Percentiles rank a stretch among this genome's conserved stretches.
Conservation (phyloP, 768 basidiomycete species). For the Lactarius vividus region DNA sequence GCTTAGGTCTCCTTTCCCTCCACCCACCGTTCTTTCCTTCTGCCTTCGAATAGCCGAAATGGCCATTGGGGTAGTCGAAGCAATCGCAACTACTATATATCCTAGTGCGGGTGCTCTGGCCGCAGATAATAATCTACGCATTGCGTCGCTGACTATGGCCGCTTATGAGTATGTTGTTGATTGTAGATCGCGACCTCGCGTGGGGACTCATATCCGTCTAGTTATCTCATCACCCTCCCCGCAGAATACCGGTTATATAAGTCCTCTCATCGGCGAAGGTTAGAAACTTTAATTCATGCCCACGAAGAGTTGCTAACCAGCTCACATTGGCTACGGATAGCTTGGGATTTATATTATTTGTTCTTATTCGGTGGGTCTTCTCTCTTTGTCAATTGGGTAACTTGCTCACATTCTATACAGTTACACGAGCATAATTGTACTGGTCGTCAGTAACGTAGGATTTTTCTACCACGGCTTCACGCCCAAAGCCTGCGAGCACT, state of each 20-base stretch:
- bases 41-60: background rate
- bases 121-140: constrained; percentile 20
- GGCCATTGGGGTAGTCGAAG: background rate
- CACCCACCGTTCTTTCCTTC: background rate
- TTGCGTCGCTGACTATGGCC: constrained; percentile 24
- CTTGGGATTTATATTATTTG: constrained; percentile 21
- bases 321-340: constrained; percentile 1
- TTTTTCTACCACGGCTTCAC: constrained; percentile 57
- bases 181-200: background rate
- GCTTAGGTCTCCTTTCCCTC: background rate
- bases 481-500: constrained; percentile 42
- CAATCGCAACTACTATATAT: background rate
- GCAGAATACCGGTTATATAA: constrained; percentile 25
- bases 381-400: background rate
- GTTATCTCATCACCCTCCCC: constrained; percentile 27
- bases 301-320: background rate
- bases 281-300: background rate
- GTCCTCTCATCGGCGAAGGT: constrained; percentile 5
- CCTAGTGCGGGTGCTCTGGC: background rate
- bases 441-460: constrained; percentile 54
- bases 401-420: constrained; percentile 31
- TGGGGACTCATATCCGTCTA: background rate
- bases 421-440: constrained; percentile 44
- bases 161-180: constrained; percentile 25
- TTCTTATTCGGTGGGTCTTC: constrained; percentile 21